Conservation (phyloP, 495 filamentous ascomycete genomes). For the Aspergillus egyptiacus region DNA sequence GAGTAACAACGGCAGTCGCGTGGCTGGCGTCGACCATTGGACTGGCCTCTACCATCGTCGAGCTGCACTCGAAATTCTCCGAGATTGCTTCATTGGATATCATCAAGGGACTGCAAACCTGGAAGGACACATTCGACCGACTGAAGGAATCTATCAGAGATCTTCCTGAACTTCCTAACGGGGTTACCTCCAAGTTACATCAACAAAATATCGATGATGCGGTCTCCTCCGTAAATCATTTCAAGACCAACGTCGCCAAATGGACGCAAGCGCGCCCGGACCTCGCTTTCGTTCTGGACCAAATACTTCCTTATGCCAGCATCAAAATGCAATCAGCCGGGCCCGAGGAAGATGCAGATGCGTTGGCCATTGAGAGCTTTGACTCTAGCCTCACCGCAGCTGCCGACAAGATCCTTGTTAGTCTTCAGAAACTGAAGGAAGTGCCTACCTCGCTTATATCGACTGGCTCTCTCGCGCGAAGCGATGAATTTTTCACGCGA, state of each 20-base stretch:
- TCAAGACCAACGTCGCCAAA: slow-evolving; percentile 40
- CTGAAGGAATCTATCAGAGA: slow-evolving; percentile 36
- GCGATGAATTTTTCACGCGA: slow-evolving; percentile 51
- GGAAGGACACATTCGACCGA: slow-evolving; percentile 41
- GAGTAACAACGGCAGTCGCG: slow-evolving; percentile 27
- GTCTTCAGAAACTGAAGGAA: slow-evolving; percentile 64
- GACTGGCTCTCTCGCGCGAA: slow-evolving; percentile 54
- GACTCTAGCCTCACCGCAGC: slow-evolving; percentile 52
- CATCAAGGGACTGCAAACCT: slow-evolving; percentile 38
- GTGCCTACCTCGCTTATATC: slow-evolving; percentile 54
- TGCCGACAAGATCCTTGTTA: slow-evolving; percentile 63
- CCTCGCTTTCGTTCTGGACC: slow-evolving; percentile 56
- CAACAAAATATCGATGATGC: slow-evolving; percentile 41
- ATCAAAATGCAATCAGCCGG: slow-evolving; percentile 15
- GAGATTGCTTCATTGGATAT: slow-evolving; percentile 39
- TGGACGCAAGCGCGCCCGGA: slow-evolving; percentile 46
- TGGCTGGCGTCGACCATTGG: slow-evolving; percentile 49
- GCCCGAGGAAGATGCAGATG: slow-evolving; percentile 10
- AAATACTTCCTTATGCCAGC: slow-evolving; percentile 48
- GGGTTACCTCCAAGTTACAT: slow-evolving; percentile 44
- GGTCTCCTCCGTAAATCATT: slow-evolving; percentile 32
- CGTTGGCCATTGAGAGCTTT: slow-evolving; percentile 36
- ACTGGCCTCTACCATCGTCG: slow-evolving; percentile 40
- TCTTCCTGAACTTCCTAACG: slow-evolving; percentile 49
- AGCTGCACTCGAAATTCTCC: slow-evolving; percentile 57